A percentile compares a stretch with the other conserved stretches of the same genome.
Conservation (phyloP, 345 rosid species). For the Hibiscus tridactylites region DNA sequence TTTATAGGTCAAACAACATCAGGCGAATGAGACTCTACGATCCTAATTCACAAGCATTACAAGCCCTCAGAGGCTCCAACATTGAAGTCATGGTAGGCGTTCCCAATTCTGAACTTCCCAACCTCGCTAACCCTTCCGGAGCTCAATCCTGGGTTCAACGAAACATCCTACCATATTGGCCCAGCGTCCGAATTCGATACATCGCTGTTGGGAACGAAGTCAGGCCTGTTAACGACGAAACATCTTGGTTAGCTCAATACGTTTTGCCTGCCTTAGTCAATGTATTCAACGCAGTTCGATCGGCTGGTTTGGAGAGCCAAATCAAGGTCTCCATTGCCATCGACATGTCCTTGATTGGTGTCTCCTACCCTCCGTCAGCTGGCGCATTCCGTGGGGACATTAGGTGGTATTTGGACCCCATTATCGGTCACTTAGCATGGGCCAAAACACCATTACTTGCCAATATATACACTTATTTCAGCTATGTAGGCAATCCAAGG, state of each 20-base stretch:
- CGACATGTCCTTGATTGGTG: neutral
- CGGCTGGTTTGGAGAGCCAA: conserved; percentile 25
- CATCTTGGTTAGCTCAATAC: conserved; percentile 15
- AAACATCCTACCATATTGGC: conserved; percentile 25
- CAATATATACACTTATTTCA: conserved; percentile 27
- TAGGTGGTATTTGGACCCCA: conserved; percentile 18
- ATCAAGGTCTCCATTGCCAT: conserved; percentile 35
- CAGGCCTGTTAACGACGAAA: conserved; percentile 10
- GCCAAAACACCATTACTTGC: conserved; percentile 28
- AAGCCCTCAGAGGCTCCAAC: conserved; percentile 37
- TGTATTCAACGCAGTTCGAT: conserved; percentile 22
- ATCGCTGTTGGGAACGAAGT: conserved; percentile 45
- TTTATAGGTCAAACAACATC: conserved; percentile 30
- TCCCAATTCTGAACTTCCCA: conserved; percentile 30
- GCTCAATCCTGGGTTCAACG: conserved; percentile 33
- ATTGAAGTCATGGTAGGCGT: conserved; percentile 38
- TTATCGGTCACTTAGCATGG: conserved; percentile 12
- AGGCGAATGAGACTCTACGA: conserved; percentile 37
- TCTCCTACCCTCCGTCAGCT: conserved; percentile 6
- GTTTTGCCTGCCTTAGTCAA: conserved; percentile 32
- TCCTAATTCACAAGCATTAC: conserved; percentile 27
- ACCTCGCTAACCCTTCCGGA: conserved; percentile 20
- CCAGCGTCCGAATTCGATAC: conserved; percentile 27
- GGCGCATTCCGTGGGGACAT: conserved; percentile 10
- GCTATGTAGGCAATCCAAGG: conserved; percentile 6